Evolutionary conservation across 2,329 filamentous ascomycete genomes (phyloP), one percentile per base, ranked within the genome.

Genomic region (Neonectria sp.): DNA sequence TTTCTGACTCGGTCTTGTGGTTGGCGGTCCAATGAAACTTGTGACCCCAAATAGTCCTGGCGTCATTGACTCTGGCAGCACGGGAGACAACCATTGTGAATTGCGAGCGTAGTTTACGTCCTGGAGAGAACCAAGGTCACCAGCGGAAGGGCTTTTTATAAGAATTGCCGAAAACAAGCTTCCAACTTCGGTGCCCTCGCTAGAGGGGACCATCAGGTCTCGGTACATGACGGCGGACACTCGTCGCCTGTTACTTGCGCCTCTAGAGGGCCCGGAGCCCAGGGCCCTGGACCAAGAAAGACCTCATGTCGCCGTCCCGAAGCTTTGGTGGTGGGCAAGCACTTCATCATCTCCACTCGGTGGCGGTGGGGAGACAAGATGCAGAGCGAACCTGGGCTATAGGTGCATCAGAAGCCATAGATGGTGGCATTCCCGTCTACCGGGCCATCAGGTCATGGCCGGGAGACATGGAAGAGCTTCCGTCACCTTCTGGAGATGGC

Each of bases 21-120:
- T 90, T 79, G 6, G 86, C 78, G 1, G 92, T 93, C 85, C 92
- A 91, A 72, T 90, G 86, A 76, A 95, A 95, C 7, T 85, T 86
- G 75, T 93, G 71, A n/a, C 72, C 76, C 65, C 74, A 77, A 53
- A 75, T 60, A 15, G 63, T 51, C 49, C 70, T 71, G 27, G 62
- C 48, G 13, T 72, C 68, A 21, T 63, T 35, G 12, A 43, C 48
- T 56, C 63, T 40, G 5, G 57, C 15, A 31, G 66, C 43, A 49
- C 25, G 49, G 43, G 48, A 55, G 15, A 55, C 55, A 55, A 62
- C 53, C 72, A 74, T 74, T 21, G 15, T 64, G 12, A 24, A 52
- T 21, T 27, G 25, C 24, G 31, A 17, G 27, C 43, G 29, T 17
- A 49, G 43, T 46, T 45, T 45, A 53, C 29, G 51, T 48, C 43